Evolutionary conservation across 78 protist genomes (phyloP), one percentile per base, ranked within the genome.

Genomic region (Dictyostelium brefeldianum): DNA sequence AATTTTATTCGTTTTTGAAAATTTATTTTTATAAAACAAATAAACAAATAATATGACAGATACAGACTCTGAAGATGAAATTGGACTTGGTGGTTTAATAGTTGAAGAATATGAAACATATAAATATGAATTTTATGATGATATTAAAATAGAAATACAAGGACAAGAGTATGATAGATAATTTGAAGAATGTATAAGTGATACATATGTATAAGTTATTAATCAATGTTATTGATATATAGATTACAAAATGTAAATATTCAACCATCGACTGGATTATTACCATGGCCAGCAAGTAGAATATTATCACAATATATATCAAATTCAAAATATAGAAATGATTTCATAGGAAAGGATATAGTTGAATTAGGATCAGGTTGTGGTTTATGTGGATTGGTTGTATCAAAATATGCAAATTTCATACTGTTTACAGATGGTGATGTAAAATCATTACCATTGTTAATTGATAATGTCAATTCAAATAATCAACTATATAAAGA

Each of bases 261-360:
- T 8, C 92, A 85, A 85, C 92, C 92, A 73, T 62, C 83, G n/a
- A 85, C 92, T 27, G 92, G 92, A 29, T 48, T 85, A 48, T 62
- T 85, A 25, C 82, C 83, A n/a, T 85, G 92, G 92, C 92, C 92
- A 31, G 92, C 91, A 18, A 47, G 82, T 22, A 74, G 75, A 12
- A 57, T 85, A n/a, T 25, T 82, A n/a, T 47, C 79, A 50, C 8
- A 31, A 29, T 85, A 47, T 59, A 85, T 85, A 14, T 59, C 82
- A 46, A 77, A 48, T 14, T 59, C 82, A 46, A 77, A 48, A 22
- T 29, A 18, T 59, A 57, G 27, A 57, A n/a, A 62, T 8, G 20
- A 25, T 18, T 85, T 85, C 47, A 62, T n/a, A 25, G 65, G 78
- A 15, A 85, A 85, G 46, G 62, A 46, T 8, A 25, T 85, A 9